These are phyloP conservation scores for Pichia norvegensis DNA, from an alignment of 1,139 yeast species.

Conservation along the genomic window DNA sequence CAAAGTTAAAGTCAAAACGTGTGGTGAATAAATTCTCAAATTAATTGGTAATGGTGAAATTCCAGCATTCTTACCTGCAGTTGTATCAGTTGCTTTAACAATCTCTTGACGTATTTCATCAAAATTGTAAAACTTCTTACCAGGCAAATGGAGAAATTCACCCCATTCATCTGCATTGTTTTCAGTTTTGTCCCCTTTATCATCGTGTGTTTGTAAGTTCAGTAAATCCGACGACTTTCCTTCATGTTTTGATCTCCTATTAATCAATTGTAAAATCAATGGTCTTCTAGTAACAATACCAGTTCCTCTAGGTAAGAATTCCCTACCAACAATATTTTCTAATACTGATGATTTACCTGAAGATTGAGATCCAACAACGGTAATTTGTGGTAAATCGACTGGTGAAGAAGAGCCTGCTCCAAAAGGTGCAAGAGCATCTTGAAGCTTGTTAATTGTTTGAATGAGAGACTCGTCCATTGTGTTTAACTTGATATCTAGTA, in stretches of 20 bases:
- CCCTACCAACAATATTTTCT: conserved; percentile 89
- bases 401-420: conserved; percentile 83
- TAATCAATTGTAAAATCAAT: conserved; percentile 59
- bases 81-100: conserved; percentile 87
- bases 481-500: too few relatives aligned
- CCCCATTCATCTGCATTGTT: conserved; percentile 96
- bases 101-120: conserved; percentile 89
- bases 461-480: conserved; percentile 85
- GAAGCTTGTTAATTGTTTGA: conserved; percentile 84
- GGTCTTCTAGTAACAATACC: conserved; percentile 95
- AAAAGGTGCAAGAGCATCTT: conserved; percentile 88
- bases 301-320: conserved; percentile 87
- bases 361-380: conserved; percentile 94
- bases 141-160: conserved; percentile 89
- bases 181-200: conserved; percentile 47
- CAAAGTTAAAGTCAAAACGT: conserved; percentile 87
- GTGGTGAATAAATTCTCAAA: conserved; percentile 90
- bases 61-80: conserved; percentile 88
- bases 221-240: conserved; percentile 29
- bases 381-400: conserved; percentile 89
- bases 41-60: conserved; percentile 91
- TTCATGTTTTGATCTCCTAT: conserved; percentile 42
- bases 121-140: conserved; percentile 79
- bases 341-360: conserved; percentile 88
- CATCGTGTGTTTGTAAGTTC: conserved; percentile 31